Evolutionary conservation across 1,139 yeast species (phyloP).

Genomic region (Diutina rugosa): DNA sequence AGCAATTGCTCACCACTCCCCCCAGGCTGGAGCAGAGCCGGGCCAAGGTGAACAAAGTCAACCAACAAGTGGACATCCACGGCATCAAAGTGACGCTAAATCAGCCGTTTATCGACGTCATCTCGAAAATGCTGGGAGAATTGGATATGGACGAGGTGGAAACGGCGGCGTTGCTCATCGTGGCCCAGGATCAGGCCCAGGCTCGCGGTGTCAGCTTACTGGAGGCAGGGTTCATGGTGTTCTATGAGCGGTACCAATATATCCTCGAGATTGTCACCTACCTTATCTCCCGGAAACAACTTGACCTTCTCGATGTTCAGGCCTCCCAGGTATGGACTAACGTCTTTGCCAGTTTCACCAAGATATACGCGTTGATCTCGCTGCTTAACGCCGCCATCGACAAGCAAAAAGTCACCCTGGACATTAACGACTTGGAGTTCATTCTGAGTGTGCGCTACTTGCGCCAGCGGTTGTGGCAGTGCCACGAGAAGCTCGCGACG

Average conservation of each 20-base stretch:
- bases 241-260: conserved; percentile 55
- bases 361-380: conserved; percentile 41
- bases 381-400: conserved; percentile 52
- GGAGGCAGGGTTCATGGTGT: conserved; percentile 64
- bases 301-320: conserved; percentile 11
- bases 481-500: conserved; percentile 65
- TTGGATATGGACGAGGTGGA: conserved; percentile 23
- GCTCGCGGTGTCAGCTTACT: conserved; percentile 41
- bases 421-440: conserved; percentile 31
- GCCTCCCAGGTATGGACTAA: conserved; percentile 17
- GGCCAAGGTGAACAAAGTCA: conserved; percentile 20
- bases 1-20: conserved; percentile 34
- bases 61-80: background rate
- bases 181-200: conserved; percentile 27
- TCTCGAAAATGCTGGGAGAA: conserved; percentile 43
- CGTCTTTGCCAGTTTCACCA: conserved; percentile 39
- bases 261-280: conserved; percentile 60
- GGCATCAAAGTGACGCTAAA: conserved; percentile 45
- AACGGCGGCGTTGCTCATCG: conserved; percentile 24
- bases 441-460: conserved; percentile 44
- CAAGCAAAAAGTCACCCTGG: conserved; percentile 39
- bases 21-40: conserved; percentile 27
- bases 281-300: conserved; percentile 24
- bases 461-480: conserved; percentile 46
- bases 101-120: conserved; percentile 36